These are phyloP conservation scores for Pyricularia pennisetigena DNA, from an alignment of 2,329 filamentous ascomycete species.

Conservation along the genomic window DNA sequence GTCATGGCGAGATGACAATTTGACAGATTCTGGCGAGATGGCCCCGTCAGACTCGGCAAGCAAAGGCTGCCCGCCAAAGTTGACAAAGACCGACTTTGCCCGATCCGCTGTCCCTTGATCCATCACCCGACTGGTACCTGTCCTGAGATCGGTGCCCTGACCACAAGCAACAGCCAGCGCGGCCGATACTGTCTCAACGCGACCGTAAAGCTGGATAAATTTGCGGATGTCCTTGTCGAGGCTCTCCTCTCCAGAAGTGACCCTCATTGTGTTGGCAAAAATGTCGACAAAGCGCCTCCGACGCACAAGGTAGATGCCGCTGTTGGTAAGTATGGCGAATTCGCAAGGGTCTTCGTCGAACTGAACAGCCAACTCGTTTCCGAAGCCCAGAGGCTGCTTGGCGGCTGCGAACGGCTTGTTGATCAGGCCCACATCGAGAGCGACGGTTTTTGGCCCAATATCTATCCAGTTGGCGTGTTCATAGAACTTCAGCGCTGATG, in stretches of 20 bases:
- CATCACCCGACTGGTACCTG: conserved; percentile 65
- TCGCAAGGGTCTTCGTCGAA: conserved; percentile 78
- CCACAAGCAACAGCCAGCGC: conserved; percentile 92
- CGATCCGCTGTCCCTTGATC: conserved; percentile 81
- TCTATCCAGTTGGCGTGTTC: conserved; percentile 77
- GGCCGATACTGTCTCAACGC: conserved; percentile 80
- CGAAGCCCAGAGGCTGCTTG: conserved; percentile 65
- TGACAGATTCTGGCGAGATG: conserved; percentile 70
- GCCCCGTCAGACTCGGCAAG: conserved; percentile 69
- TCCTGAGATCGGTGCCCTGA: conserved; percentile 66
- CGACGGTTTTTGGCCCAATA: conserved; percentile 51
- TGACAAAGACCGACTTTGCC: conserved; percentile 81
- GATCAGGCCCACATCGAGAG: conserved; percentile 70
- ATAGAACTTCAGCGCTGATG: conserved; percentile 50
- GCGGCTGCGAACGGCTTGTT: conserved; percentile 64
- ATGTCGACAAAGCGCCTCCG: conserved; percentile 82
- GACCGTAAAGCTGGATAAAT: conserved; percentile 78
- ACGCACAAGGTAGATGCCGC: conserved; percentile 77
- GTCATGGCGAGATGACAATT: conserved; percentile 80
- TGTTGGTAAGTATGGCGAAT: conserved; percentile 85
- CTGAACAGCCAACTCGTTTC: conserved; percentile 93
- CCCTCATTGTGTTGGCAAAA: conserved; percentile 73
- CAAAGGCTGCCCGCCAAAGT: conserved; percentile 80
- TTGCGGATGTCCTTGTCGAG: conserved; percentile 73
- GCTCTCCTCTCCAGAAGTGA: conserved; percentile 65